Percentiles rank a stretch among this genome's conserved stretches.
phyloP scores from a whole-genome alignment of 805 yeast genomes.

The Zygoascus bituminiphila region DNA sequence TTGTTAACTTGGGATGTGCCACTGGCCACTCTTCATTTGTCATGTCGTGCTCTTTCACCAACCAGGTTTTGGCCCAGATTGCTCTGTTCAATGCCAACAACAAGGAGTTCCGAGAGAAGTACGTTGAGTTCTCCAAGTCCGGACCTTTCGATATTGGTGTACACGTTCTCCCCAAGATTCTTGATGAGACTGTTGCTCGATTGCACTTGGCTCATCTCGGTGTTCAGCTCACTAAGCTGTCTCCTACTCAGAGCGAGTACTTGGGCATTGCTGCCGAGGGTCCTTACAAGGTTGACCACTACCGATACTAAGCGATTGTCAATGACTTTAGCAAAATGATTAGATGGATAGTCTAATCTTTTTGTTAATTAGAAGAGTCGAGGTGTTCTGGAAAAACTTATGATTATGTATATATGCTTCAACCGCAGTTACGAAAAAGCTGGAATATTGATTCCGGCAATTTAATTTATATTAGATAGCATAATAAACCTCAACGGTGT shows the following conservation, averaged over 20 bases:
- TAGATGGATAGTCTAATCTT: neutral
- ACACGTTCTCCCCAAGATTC: conserved; percentile 92
- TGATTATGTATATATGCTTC: conserved; percentile 22
- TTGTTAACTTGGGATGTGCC: conserved; percentile 99
- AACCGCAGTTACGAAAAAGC: conserved; percentile 20
- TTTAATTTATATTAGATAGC: conserved; percentile 1
- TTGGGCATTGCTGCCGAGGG: conserved; percentile 86
- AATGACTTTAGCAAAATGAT: too few species aligned
- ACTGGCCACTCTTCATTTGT: conserved; percentile 99
- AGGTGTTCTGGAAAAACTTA: neutral
- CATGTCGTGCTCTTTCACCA: conserved; percentile 99
- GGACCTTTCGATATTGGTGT: conserved; percentile 90
- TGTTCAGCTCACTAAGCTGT: conserved; percentile 71
- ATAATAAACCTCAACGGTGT: conserved; percentile 13
- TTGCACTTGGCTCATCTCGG: conserved; percentile 93
- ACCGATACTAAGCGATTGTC: conserved; percentile 84
- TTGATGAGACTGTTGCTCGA: conserved; percentile 98
- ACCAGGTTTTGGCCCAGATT: conserved; percentile 98
- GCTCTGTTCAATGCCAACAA: conserved; percentile 90
- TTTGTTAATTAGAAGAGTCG: neutral
- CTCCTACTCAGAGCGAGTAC: conserved; percentile 83
- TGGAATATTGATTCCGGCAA: neutral
- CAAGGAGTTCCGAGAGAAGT: conserved; percentile 65
- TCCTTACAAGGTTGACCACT: conserved; percentile 96
- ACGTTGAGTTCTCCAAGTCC: conserved; percentile 84